Evolutionary conservation across 1,284 basidiomycete species (phyloP), one percentile per base, ranked within the genome.

Genomic region (Ustilago nuda): DNA sequence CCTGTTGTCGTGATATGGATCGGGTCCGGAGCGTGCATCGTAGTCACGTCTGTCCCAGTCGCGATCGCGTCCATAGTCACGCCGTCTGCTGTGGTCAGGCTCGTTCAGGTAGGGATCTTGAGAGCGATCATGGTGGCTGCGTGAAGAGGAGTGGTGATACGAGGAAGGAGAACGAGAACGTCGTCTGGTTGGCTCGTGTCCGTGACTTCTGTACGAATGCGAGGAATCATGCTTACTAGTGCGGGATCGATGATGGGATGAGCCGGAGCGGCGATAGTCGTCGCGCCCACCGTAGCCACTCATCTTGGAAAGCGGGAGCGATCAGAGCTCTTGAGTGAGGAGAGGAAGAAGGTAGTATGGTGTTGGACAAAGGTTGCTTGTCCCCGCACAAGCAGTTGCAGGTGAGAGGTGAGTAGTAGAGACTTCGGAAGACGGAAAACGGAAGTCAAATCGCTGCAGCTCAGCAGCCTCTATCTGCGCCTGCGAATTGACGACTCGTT

Each of bases 161-260:
- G 66, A 64, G 57, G 78, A 52, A 64, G 74, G 74, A 61, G 78
- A 79, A 69, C 76, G 76, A 61, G 76, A 78, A 51, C 67, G 76
- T 55, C 76, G 76, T 74, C 76, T 73, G 68, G 64, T 74, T 50
- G 76, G 76, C 65, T 70, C 71, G 53, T 61, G 65, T 62, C 63
- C 66, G 45, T 69, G 72, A 56, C 65, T 63, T 64, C 62, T 68
- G 54, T 64, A 64, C 30, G 69, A 63, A 48, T 62, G 66, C 55
- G 71, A 64, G 60, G 62, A 43, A 48, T 72, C 65, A 74, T 76
- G 78, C 78, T 79, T 79, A 79, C 78, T 76, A 61, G 51, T 75
- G 56, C 77, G 70, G 17, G 66, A 72, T 50, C 66, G 65, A 51
- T 61, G 61, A 37, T 60, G 65, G 12, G 68, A 72, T 7, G 68